Base-by-base conservation (phyloP, 2,329 filamentous ascomycete genomes). In the Zymoseptoria pseudotritici region DNA sequence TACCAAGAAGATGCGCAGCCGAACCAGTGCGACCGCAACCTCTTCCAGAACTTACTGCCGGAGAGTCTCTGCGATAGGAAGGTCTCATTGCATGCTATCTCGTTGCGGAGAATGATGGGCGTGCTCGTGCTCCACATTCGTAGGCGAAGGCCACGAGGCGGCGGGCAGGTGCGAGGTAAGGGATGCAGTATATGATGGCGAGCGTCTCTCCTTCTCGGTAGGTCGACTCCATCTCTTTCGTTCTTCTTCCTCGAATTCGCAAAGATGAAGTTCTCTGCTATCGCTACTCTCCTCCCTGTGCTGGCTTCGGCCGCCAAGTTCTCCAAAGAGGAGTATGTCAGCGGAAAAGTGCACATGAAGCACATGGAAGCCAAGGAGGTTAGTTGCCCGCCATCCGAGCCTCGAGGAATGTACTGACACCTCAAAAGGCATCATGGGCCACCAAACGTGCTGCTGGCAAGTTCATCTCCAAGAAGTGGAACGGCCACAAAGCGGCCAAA, bases 321-420 rank as follows among this genome's bases (percentile, higher is more conserved):
- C 55, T 53, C 60, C 10, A 57, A 60, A 29, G 63, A 65, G 36
- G 56, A 66, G 29, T 66, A 66, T 53, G 49, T 58, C 42, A 61
- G 57, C 4, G 64, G 64, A 20, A 59, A 60, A 19, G 64, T 66
- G n/a, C 65, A 65, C 63, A 55, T 57, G 42, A 50, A 55, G 53
- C 65, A 65, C 63, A 65, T 66, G 64, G 54, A 54, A 26, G 63
- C 63, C 24, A 66, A 66, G 58, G 64, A 66, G 58, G 60, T 63
- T 54, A 2, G 53, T 26, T 7, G 2, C 31, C 13, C 17, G 11
- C 20, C 29, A 36, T 26, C 31, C 51, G 36, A 42, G n/a, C 5
- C 31, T 24, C 26, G 11, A 50, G 58, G 26, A 26, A 50, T 22
- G 36, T 53, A 46, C 50, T 62, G 55, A 62, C 53, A 26, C 22